Evolutionary conservation across 371 early-diverging fungal genomes (phyloP).

Genomic region (Chytridiales sp.): DNA sequence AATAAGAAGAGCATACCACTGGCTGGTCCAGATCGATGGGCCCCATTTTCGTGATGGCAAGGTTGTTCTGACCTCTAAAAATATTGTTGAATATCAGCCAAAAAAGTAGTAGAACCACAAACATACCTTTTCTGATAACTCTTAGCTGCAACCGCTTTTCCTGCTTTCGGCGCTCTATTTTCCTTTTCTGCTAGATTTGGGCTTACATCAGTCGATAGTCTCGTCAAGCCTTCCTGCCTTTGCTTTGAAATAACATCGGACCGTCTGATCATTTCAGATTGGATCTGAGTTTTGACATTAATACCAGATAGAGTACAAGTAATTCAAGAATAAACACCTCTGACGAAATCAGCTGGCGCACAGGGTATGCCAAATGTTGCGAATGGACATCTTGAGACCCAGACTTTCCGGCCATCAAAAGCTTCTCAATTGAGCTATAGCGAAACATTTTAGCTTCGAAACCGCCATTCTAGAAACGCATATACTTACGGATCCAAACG

Average conservation of each 20-base stretch:
- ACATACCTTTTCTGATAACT: no score
- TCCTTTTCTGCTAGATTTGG: no score
- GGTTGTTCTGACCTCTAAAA: no score
- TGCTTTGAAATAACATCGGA: conserved; percentile 37
- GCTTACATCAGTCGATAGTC: no score
- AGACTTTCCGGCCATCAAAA: conserved; percentile 1
- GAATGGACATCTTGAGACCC: not conserved
- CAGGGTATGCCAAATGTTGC: conserved; percentile 57
- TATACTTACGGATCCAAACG: conserved; percentile 78
- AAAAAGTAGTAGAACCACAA: no score
- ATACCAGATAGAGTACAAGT: not conserved
- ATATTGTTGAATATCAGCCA: no score
- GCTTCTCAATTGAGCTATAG: conserved; percentile 33
- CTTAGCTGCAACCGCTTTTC: no score
- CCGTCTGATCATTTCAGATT: conserved; percentile 58
- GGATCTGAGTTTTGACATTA: conserved; percentile 45
- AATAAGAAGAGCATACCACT: no score
- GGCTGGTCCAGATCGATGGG: no score
- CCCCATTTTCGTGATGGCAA: no score
- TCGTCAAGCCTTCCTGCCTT: no score
- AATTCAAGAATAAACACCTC: conserved; percentile 52
- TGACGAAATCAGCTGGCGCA: conserved; percentile 74
- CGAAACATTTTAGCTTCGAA: not conserved
- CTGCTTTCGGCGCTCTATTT: no score
- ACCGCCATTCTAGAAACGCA: conserved; percentile 4